Evolutionary conservation across 1,284 basidiomycete species (phyloP), one percentile per base, ranked within the genome.

Genomic region (Ustilago loliicola): DNA sequence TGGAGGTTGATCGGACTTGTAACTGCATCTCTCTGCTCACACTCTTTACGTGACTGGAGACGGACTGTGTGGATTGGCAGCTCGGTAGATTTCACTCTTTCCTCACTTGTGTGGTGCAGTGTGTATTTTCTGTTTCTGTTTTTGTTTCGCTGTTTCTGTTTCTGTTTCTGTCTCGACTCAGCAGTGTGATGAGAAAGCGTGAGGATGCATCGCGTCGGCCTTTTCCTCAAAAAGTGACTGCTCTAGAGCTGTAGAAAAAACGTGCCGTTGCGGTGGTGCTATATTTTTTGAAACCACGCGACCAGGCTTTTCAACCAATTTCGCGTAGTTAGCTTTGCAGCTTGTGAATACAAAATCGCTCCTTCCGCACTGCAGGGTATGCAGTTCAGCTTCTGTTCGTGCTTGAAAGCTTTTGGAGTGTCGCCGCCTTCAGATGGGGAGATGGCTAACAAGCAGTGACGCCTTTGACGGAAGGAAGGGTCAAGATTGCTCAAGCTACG

Each of bases 1-100:
- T 66, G 58, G 65, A 61, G 57, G 32, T 50, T 66, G 52, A 51
- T 56, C 58, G 52, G 65, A 66, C 65, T 66, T 55, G 57, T 29
- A 50, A 58, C 53, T 32, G 53, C 45, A 38, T 23, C 19, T 54
- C 19, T 34, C n/a, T n/a, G n/a, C n/a, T n/a, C n/a, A n/a, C n/a
- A n/a, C n/a, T n/a, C n/a, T n/a, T n/a, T n/a, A n/a, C n/a, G n/a
- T 17, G 25, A 32, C 50, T 52, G 50, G 17, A 25, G 27, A 30
- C 29, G 27, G 17, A 19, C 30, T 34, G 51, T 34, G 30, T 53
- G 51, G 11, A 7, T 34, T 34, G 32, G 32, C 32, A 34, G 11
- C 32, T 38, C 8, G 21, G 32, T 23, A 19, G 48, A 21, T 36
- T 21, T 50, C 47, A 3, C 38, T 21, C 11, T 45, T 38, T 38